Percentiles rank a stretch among this genome's conserved stretches.
Conservation (phyloP, 345 rosid genomes). For the Orychophragmus violaceus region DNA sequence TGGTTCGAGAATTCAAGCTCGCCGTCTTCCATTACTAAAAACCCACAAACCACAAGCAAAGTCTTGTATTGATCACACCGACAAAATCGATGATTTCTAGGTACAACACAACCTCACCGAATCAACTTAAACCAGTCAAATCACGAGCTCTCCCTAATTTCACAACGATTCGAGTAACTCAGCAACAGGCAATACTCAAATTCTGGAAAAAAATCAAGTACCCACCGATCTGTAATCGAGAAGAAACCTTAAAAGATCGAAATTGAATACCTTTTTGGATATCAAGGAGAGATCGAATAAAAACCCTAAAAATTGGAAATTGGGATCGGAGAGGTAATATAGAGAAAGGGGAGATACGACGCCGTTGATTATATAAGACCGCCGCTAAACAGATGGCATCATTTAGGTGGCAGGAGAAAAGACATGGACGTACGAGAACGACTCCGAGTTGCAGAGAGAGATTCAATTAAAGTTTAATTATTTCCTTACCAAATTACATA, state of each 20-base stretch:
- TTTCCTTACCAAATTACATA: background rate
- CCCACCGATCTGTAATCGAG: background rate
- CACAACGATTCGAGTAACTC: background rate
- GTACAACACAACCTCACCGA: background rate
- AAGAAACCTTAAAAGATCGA: too few species aligned
- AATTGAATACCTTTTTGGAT: too few species aligned
- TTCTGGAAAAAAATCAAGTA: background rate
- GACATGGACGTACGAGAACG: conserved; percentile 25
- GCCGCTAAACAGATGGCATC: conserved; percentile 15
- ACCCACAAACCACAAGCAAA: background rate
- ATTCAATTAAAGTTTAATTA: background rate
- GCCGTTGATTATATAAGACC: background rate
- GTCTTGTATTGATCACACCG: background rate
- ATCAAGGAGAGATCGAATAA: background rate
- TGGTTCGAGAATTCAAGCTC: conserved; percentile 87
- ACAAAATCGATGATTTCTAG: background rate
- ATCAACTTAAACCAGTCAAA: background rate
- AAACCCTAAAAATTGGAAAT: conserved; percentile 17
- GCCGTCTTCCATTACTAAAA: conserved; percentile 68
- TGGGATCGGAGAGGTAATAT: background rate
- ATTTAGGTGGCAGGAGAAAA: conserved; percentile 14
- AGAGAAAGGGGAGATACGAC: background rate
- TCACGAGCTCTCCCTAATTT: background rate
- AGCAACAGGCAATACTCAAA: background rate
- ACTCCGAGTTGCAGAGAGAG: conserved; percentile 12